Evolutionary conservation across 495 filamentous ascomycete genomes (phyloP), one percentile per base, ranked within the genome.

Genomic region (Xylaria intraflava): DNA sequence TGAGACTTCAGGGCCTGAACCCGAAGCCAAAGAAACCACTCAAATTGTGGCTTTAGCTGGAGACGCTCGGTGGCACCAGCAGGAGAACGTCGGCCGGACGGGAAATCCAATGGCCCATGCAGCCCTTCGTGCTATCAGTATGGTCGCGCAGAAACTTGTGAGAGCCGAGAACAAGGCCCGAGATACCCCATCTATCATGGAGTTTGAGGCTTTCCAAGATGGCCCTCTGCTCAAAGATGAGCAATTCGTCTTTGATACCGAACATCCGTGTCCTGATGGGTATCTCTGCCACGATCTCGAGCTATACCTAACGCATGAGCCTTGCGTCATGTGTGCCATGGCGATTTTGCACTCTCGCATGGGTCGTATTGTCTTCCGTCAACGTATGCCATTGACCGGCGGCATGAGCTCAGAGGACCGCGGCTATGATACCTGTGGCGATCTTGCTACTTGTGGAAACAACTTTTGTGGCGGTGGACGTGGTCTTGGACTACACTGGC

Each of bases 261-360:
- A 73, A 30, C 76, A 74, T 57, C 71, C 72, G 4, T 69, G 64
- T 30, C 70, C 68, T 29, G 84, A 86, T 56, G 92, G 92, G n/a
- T 98, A 98, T 68, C 83, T 98, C 29, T 97, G 92, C 68, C 85
- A 90, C 48, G 86, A 88, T 45, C 79, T 97, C 2, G 90, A 96
- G 59, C 78, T 98, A 27, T 96, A 95, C 67, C 68, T 92, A 29
- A 92, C 90, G 1, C 91, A 96, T 64, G 93, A 98, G 68, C 93
- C 93, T 3, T 98, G 93, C 60, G 76, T 93, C 27, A 95, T 94
- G 82, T 98, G 93, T 70, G 88, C 85, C 8, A 97, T 97, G 92
- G 94, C 89, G 2, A 80, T 96, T 31, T 74, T 97, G 17, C 90
- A 97, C 55, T 96, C 90, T 0, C 81, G 93, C 24, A 93, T 97